Conservation (phyloP, 2,329 filamentous ascomycete genomes). For the Aureobasidium pullulans region DNA sequence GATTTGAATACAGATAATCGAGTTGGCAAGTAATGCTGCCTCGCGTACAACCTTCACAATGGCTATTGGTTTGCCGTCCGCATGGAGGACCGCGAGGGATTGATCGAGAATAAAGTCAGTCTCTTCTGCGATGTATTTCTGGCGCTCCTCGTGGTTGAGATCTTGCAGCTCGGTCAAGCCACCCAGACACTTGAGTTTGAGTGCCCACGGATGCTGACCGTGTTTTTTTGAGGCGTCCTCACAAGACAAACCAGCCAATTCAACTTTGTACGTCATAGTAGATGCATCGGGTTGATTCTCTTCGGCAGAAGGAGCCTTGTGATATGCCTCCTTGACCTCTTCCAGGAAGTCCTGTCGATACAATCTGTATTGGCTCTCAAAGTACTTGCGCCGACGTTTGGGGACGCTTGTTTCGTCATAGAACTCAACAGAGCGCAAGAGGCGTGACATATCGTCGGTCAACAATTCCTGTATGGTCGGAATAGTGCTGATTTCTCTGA, state of each 20-base stretch:
- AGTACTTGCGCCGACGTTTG: not conserved
- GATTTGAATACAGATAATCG: not conserved
- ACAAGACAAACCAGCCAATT: not conserved
- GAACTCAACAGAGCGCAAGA: not conserved
- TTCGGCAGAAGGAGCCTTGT: not conserved
- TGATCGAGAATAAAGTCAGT: not conserved
- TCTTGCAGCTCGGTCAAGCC: not conserved
- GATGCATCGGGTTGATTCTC: not conserved
- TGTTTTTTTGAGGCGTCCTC: not conserved
- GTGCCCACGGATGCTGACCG: not conserved
- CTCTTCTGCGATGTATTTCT: not conserved
- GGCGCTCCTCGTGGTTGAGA: not conserved
- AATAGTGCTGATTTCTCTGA: not conserved
- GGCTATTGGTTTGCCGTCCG: not conserved
- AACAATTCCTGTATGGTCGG: not conserved
- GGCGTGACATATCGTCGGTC: not conserved
- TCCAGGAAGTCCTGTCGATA: not conserved
- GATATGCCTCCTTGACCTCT: not conserved
- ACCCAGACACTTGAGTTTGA: not conserved
- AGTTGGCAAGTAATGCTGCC: not conserved
- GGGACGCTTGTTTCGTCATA: not conserved
- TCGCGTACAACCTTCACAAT: constrained; percentile 1
- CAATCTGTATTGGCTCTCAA: not conserved
- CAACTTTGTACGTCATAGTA: not conserved
- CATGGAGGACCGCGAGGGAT: not conserved